These are phyloP conservation scores for Styphnolobium japonicum DNA, from an alignment of 306 rosid species.

Conservation along the genomic window DNA sequence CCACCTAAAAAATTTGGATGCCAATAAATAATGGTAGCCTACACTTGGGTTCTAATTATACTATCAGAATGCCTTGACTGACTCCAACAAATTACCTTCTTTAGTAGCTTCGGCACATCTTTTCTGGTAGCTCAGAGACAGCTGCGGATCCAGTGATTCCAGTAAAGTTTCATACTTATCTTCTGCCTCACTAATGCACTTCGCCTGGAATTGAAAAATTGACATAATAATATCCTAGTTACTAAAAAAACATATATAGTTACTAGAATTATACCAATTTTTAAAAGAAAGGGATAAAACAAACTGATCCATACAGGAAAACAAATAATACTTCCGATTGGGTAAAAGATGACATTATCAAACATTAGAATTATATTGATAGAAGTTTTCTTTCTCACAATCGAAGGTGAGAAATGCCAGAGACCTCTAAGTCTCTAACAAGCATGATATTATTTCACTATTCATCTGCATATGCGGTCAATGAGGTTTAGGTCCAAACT, in stretches of 20 bases:
- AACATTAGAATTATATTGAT: neutral
- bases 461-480: neutral
- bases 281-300: neutral
- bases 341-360: neutral
- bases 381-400: neutral
- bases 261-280: neutral
- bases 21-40: neutral
- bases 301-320: neutral
- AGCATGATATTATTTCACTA: neutral
- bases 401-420: neutral
- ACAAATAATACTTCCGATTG: neutral
- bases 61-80: neutral
- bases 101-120: constrained; percentile 89
- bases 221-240: neutral
- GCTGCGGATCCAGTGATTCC: constrained; percentile 61
- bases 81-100: constrained; percentile 61
- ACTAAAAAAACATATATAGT: neutral
- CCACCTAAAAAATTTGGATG: constrained; percentile 60
- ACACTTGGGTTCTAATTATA: neutral
- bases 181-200: constrained; percentile 75
- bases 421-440: neutral
- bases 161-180: constrained; percentile 60
- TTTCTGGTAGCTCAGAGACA: constrained; percentile 62
- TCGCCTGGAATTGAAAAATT: constrained; percentile 53
- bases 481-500: neutral